Base-by-base conservation (phyloP, 768 basidiomycete genomes). In the Leccinum arenicola region DNA sequence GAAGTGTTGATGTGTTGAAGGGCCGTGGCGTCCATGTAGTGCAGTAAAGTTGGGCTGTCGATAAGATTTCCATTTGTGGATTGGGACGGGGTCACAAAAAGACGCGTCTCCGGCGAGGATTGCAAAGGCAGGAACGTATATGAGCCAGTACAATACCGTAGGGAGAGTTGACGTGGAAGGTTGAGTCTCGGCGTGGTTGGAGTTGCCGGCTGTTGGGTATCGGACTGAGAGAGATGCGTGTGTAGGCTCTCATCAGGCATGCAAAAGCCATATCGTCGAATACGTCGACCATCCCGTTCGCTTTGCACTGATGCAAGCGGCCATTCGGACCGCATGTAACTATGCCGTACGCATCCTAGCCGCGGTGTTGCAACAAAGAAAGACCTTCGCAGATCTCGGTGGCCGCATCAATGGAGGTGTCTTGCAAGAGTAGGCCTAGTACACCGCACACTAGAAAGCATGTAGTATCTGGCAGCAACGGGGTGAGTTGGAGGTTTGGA, bases 91-190 rank as follows among this genome's bases (percentile, higher is more conserved):
- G 40, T 70, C 17, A 40, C 38, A 40, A 17, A 8, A 68, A 38
- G n/a, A 45, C 8, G 25, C 14, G 11, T 45, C 25, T 48, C 35
- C 4, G 35, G 21, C 1, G 35, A 33, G 17, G 29, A 19, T 19
- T 2, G 45, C 17, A 19, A 55, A 31, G 38, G 52, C 52, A 50
- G 50, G 50, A 27, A 79, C 88, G 63, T 73, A 95, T 96, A 80
- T 99, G 96, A 19, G 93, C 96, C 70, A 99, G 90, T 61, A 95
- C 93, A 69, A 99, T 96, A 53, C 97, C 97, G 73, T 98, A 99
- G 3, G 97, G 97, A n/a, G 95, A 96, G 78, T 99, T 99, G 67
- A 99, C 97, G 72, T 99, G 98, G 81, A 99, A 99, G 1, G 97
- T 71, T 99, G 97, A 8, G 97, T 95, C 73, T 99, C 97, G 11